Evolutionary conservation across 495 filamentous ascomycete species (phyloP).

Genomic region (Tuber microsphaerosporum): DNA sequence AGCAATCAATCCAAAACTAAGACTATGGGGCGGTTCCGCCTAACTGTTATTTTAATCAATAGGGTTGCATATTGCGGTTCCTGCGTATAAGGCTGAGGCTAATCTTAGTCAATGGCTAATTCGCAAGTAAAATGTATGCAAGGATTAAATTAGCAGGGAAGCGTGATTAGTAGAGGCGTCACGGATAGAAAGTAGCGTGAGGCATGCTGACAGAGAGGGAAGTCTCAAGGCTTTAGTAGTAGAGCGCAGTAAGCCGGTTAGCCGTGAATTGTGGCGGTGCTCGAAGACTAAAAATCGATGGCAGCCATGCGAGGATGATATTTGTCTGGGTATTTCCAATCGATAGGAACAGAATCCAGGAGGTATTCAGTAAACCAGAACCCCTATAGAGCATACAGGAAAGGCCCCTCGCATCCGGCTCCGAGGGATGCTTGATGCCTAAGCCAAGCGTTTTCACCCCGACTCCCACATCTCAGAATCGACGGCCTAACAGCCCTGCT

Average conservation of each 20-base stretch:
- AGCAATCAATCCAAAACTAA: background rate
- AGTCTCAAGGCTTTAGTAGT: background rate
- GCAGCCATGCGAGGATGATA: background rate
- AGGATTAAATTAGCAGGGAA: too few relatives aligned
- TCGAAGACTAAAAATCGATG: background rate
- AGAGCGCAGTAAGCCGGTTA: background rate
- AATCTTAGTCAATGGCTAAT: too few relatives aligned
- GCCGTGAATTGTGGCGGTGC: background rate
- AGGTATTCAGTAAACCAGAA: background rate
- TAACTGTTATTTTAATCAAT: background rate
- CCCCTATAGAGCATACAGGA: background rate
- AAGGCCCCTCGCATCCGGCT: background rate
- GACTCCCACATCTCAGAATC: background rate
- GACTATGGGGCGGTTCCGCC: background rate
- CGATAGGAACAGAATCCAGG: background rate
- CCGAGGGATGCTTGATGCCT: background rate
- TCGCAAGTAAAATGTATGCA: too few relatives aligned
- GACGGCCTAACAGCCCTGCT: background rate
- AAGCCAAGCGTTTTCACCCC: background rate
- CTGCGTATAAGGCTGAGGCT: background rate
- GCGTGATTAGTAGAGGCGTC: too few relatives aligned
- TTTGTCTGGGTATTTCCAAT: background rate
- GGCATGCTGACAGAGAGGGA: background rate
- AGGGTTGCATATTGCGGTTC: background rate
- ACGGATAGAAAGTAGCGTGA: background rate